phyloP scores from a whole-genome alignment of 225 moss, liverwort and hornwort genomes.

The Neckera pumila region DNA sequence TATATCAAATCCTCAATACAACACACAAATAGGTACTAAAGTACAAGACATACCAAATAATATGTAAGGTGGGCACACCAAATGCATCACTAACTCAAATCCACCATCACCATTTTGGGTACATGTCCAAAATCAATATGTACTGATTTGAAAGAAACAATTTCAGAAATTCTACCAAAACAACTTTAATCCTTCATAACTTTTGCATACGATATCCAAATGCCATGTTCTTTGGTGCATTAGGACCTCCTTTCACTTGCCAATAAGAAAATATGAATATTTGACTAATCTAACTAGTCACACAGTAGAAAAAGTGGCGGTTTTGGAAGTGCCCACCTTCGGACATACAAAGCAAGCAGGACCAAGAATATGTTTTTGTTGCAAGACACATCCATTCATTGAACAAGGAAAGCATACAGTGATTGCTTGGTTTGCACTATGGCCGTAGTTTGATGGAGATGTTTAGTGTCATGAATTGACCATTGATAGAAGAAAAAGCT shows the following conservation, averaged over 20 bases:
- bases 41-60: neutral
- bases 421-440: neutral
- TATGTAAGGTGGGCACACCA: accelerated
- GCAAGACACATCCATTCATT: neutral
- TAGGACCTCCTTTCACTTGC: neutral
- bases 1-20: neutral
- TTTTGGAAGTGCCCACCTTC: neutral
- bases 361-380: neutral
- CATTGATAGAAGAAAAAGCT: neutral
- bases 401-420: neutral
- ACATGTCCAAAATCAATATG: neutral
- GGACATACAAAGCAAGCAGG: neutral
- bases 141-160: neutral
- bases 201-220: neutral
- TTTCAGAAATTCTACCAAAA: neutral
- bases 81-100: accelerated
- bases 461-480: neutral
- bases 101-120: accelerated
- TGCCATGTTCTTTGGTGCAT: neutral
- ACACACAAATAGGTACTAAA: accelerated
- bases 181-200: neutral
- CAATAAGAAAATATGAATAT: neutral
- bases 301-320: neutral
- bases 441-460: neutral
- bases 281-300: neutral